A percentile compares a stretch with the other conserved stretches of the same genome.
Conservation (phyloP, 2,329 filamentous ascomycete genomes). For the Pseudophaeomoniella oleicola region DNA sequence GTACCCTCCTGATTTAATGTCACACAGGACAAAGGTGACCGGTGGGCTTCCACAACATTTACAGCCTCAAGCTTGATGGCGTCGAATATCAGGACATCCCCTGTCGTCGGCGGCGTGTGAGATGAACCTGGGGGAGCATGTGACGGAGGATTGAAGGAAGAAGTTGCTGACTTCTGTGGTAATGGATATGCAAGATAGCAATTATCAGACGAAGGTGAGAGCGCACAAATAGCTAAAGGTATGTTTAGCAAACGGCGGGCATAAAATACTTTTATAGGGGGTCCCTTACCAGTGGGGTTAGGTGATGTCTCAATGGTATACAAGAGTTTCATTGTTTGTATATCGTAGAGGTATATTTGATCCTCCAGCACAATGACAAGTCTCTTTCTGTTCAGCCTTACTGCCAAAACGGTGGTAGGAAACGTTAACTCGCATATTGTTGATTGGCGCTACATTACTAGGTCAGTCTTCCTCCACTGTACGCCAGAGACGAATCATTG, state of each 20-base stretch:
- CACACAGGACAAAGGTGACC: conserved; percentile 78
- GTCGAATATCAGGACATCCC: conserved; percentile 88
- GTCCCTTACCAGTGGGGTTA: conserved; percentile 55
- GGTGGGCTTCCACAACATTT: conserved; percentile 90
- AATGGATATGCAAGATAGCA: conserved; percentile 92
- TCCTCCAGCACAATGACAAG: conserved; percentile 89
- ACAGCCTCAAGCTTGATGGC: conserved; percentile 78
- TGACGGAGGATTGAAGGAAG: conserved; percentile 46
- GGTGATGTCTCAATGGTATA: conserved; percentile 88
- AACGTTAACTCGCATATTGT: conserved; percentile 98
- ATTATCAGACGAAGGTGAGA: conserved; percentile 88
- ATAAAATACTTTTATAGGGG: neutral
- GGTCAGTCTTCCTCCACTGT: neutral
- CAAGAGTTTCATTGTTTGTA: conserved; percentile 92
- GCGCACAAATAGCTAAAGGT: conserved; percentile 61
- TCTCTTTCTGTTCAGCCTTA: conserved; percentile 86
- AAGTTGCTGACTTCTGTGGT: conserved; percentile 46
- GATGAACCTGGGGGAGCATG: conserved; percentile 72
- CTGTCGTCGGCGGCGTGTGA: conserved; percentile 70
- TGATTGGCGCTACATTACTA: conserved; percentile 43
- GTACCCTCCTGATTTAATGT: conserved; percentile 87
- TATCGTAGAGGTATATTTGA: conserved; percentile 96
- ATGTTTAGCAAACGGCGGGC: neutral
- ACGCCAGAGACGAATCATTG: conserved; percentile 1
- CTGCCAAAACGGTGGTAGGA: conserved; percentile 85